Percentiles rank a stretch among this genome's conserved stretches.
Evolutionary conservation across 805 yeast genomes (phyloP).

Genomic region (Candida rishiriensis): DNA sequence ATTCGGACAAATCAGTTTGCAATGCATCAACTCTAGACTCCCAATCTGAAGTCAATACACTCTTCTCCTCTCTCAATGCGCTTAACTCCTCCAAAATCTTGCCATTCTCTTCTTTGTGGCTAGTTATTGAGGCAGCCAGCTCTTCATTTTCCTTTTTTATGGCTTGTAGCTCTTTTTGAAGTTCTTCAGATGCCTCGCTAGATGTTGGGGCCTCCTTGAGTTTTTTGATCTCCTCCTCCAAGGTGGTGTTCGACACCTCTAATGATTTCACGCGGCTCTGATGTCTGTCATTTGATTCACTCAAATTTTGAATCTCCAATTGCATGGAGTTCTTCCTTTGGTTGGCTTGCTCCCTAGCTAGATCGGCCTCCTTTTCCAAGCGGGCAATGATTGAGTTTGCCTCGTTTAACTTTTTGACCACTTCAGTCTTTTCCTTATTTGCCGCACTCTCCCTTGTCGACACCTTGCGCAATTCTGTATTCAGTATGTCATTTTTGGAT

Average conservation of each 20-base stretch:
- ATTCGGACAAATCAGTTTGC: background rate
- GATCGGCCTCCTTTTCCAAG: too few species aligned
- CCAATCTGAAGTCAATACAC: background rate
- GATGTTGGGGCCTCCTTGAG: conserved; percentile 1
- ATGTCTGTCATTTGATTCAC: background rate
- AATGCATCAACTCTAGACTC: background rate
- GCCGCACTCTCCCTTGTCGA: conserved; percentile 20
- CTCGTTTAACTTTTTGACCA: conserved; percentile 4
- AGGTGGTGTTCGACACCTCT: conserved; percentile 1
- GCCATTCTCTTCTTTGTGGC: too few species aligned
- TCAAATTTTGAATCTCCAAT: background rate
- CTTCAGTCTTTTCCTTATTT: conserved; percentile 6
- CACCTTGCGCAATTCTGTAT: conserved; percentile 57
- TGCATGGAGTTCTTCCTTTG: too few species aligned
- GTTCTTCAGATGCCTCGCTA: background rate
- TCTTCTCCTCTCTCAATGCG: background rate
- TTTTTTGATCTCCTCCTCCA: conserved; percentile 1
- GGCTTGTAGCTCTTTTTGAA: background rate
- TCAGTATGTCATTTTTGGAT: conserved; percentile 55
- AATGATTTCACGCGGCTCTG: conserved; percentile 1
- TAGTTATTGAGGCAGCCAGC: background rate
- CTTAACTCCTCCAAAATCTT: too few species aligned
- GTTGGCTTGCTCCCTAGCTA: too few species aligned
- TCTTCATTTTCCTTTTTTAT: background rate
- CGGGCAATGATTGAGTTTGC: background rate